Base-by-base conservation (phyloP, 2,329 filamentous ascomycete species). In the Coniella vitis region DNA sequence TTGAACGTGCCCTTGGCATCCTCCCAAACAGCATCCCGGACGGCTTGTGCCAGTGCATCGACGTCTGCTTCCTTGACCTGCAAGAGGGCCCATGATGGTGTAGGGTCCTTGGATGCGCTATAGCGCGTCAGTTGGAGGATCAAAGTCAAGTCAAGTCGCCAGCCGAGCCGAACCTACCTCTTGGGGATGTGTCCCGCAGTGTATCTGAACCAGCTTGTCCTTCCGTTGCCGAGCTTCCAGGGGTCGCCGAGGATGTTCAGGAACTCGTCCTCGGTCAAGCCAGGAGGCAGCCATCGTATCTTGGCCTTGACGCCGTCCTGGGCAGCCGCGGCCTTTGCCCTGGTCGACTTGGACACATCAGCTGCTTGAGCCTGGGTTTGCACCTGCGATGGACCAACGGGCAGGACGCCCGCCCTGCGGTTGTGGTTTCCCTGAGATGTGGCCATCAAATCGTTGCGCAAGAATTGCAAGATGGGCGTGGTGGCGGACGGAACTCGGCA, bases 91-190 rank as follows among this genome's bases (percentile, higher is more conserved):
- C 89, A 79, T 9, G 87, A 81, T 5, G 90, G 90, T 44, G 77
- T 78, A 1, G 91, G 94, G 22, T 86, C 82, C 65, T 96, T 95
- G 32, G 90, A 85, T n/a, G 84, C 80, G 57, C 86, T 91, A 59
- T 38, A 43, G 49, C 21, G 47, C 45, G 56, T 44, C 4, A 22
- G 25, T 3, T 14, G 10, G 14, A 35, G 51, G 34, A 51, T 29
- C 25, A 34, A 42, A 39, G 10, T n/a, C 36, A 7, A 41, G 9
- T n/a, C 16, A 12, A 29, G 5, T 10, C 4, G 20, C 25, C n/a
- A 34, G 9, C 21, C 44, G 22, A 38, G n/a, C 10, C n/a, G n/a
- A 31, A 69, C 81, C 57, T 71, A 94, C 90, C 95, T 87, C 62
- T 83, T 85, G 2, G 90, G 90, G 38, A 91, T 74, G 63, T 95